Conservation (phyloP, 495 filamentous ascomycete genomes). For the Collariella sp. region DNA sequence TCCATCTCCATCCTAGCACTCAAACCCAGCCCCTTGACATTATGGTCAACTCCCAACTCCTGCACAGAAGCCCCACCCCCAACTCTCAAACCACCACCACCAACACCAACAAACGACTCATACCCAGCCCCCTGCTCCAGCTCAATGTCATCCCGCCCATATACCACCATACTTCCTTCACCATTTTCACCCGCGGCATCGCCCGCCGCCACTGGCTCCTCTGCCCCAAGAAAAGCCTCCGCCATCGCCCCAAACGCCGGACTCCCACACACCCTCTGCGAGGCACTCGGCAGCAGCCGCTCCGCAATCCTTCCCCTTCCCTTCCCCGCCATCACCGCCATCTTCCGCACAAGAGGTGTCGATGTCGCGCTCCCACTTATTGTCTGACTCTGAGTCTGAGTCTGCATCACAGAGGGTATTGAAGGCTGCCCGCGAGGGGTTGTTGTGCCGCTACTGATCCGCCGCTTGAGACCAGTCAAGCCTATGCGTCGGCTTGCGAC, state of each 20-base stretch:
- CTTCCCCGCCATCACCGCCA: too few relatives aligned
- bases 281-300: conserved; percentile 34
- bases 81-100: neutral
- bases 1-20: neutral
- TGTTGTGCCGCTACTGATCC: neutral
- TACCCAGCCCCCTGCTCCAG: neutral
- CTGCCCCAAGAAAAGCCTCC: conserved; percentile 27
- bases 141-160: neutral
- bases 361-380: too few relatives aligned
- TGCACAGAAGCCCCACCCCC: neutral
- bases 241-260: conserved; percentile 37
- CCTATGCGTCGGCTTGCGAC: conserved; percentile 17
- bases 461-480: neutral
- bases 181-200: neutral
- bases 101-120: neutral
- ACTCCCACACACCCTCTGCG: conserved; percentile 31
- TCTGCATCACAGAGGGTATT: too few relatives aligned
- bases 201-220: neutral
- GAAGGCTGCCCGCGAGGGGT: too few relatives aligned
- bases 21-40: neutral
- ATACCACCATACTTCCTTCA: neutral
- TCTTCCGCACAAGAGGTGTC: too few relatives aligned
- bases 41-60: neutral
- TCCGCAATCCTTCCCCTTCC: neutral
- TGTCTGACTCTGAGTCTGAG: too few relatives aligned